Evolutionary conservation across 139 green algal genomes (phyloP).

Genomic region (Deuterostichococcus epilithicus): DNA sequence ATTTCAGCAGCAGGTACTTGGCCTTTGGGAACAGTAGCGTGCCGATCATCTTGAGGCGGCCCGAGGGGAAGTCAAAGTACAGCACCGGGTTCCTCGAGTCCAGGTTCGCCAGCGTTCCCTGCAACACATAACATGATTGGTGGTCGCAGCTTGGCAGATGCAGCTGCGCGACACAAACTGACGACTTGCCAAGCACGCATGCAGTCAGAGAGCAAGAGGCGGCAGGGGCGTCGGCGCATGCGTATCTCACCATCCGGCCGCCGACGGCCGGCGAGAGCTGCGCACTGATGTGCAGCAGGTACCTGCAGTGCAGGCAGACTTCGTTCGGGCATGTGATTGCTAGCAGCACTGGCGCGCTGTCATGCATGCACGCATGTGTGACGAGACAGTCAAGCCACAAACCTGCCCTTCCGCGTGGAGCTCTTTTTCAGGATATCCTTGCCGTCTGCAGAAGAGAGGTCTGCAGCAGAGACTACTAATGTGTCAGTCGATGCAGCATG

Average conservation of each 20-base stretch:
- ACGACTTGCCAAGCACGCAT: no score
- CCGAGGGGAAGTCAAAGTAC: constrained; percentile 82
- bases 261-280: no score
- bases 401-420: constrained; percentile 60
- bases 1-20: constrained; percentile 73
- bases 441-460: constrained; percentile 55
- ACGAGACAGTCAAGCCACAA: not conserved
- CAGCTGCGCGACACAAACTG: not conserved
- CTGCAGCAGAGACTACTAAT: constrained; percentile 37
- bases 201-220: no score
- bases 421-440: constrained; percentile 87
- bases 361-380: not conserved
- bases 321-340: no score
- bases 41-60: constrained; percentile 74
- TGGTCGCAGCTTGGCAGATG: no score
- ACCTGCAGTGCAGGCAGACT: constrained; percentile 12
- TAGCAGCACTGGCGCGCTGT: not conserved
- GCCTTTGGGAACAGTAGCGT: constrained; percentile 71
- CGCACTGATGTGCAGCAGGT: constrained; percentile 18
- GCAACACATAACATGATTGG: not conserved
- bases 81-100: constrained; percentile 79
- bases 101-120: constrained; percentile 73
- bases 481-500: not conserved
- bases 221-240: not conserved
- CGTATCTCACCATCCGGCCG: not conserved